Evolutionary conservation across 176 grass and related monocot genomes (phyloP).

Genomic region (Coix lacrymajobi): DNA sequence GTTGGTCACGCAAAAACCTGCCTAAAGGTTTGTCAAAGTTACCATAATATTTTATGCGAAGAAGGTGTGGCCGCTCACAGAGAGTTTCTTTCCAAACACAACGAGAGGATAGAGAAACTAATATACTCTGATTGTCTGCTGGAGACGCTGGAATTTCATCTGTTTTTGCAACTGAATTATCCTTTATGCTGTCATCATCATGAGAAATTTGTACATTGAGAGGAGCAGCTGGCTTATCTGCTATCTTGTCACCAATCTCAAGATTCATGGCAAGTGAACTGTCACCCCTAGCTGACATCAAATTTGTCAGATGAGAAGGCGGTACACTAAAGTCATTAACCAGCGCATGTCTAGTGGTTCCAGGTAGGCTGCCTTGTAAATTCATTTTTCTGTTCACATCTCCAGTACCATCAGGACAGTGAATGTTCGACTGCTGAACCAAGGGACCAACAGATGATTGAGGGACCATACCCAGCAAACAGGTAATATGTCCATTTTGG

Average conservation of each 20-base stretch:
- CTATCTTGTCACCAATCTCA: slow-evolving; percentile 13
- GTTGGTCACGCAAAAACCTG: slow-evolving; percentile 81
- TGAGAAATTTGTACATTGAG: slow-evolving; percentile 44
- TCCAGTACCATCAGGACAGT: slow-evolving; percentile 33
- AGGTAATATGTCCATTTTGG: slow-evolving; percentile 26
- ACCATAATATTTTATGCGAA: slow-evolving; percentile 96
- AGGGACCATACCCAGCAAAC: slow-evolving; percentile 26
- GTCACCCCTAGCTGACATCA: slow-evolving; percentile 9
- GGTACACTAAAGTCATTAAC: slow-evolving; percentile 13
- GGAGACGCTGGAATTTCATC: slow-evolving; percentile 74
- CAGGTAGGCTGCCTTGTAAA: slow-evolving; percentile 20
- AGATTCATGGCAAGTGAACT: slow-evolving; percentile 5
- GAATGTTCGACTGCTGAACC: slow-evolving; percentile 30
- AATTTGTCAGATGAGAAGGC: slow-evolving; percentile 22
- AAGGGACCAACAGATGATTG: slow-evolving; percentile 27
- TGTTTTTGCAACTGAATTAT: slow-evolving; percentile 32
- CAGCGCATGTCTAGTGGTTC: slow-evolving; percentile 1
- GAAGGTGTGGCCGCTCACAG: slow-evolving; percentile 83
- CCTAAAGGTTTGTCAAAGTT: slow-evolving; percentile 91
- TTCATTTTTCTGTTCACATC: slow-evolving; percentile 4
- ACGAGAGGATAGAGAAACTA: slow-evolving; percentile 88
- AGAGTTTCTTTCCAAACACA: slow-evolving; percentile 80
- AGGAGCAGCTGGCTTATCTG: slow-evolving; percentile 15
- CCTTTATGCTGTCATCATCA: slow-evolving; percentile 28
- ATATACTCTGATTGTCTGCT: slow-evolving; percentile 97